These are phyloP conservation scores for Glaciozyma martinii DNA, from an alignment of 768 basidiomycete genomes.

Conservation along the genomic window DNA sequence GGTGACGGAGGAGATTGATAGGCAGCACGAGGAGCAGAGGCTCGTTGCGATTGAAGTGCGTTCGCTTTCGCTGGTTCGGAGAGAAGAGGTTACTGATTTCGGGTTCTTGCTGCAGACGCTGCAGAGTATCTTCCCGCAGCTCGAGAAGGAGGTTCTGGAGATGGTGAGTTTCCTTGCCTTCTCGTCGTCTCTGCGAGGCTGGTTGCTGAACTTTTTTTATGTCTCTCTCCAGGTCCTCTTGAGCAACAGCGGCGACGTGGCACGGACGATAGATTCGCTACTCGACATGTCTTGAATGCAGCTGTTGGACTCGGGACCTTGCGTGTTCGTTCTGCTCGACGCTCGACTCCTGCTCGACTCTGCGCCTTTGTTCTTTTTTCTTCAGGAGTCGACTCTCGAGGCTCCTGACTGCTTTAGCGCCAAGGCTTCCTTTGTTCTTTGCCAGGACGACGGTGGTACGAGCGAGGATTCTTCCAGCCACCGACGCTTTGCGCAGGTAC, in stretches of 20 bases:
- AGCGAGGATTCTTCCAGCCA: too few species aligned
- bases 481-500: too few species aligned
- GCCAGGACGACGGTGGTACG: too few species aligned
- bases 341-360: not conserved
- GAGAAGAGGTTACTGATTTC: slow-evolving; percentile 1
- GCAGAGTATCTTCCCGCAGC: slow-evolving; percentile 74
- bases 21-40: slow-evolving; percentile 22
- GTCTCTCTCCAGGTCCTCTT: slow-evolving; percentile 7
- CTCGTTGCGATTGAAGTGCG: slow-evolving; percentile 8
- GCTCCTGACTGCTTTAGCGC: too few species aligned
- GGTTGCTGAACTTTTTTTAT: not conserved
- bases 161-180: slow-evolving; percentile 51
- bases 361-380: too few species aligned
- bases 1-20: slow-evolving; percentile 18
- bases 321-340: not conserved
- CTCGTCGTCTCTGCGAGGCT: too few species aligned
- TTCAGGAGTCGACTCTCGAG: too few species aligned
- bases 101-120: slow-evolving; percentile 51
- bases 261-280: slow-evolving; percentile 18
- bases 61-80: slow-evolving; percentile 53
- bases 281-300: slow-evolving; percentile 21
- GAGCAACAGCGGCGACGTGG: slow-evolving; percentile 13
- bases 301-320: not conserved
- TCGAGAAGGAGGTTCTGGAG: slow-evolving; percentile 75
- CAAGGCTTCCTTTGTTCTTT: too few species aligned